Base-by-base conservation (phyloP, 352 stramenopile genomes). In the Thraustotheca clavata region DNA sequence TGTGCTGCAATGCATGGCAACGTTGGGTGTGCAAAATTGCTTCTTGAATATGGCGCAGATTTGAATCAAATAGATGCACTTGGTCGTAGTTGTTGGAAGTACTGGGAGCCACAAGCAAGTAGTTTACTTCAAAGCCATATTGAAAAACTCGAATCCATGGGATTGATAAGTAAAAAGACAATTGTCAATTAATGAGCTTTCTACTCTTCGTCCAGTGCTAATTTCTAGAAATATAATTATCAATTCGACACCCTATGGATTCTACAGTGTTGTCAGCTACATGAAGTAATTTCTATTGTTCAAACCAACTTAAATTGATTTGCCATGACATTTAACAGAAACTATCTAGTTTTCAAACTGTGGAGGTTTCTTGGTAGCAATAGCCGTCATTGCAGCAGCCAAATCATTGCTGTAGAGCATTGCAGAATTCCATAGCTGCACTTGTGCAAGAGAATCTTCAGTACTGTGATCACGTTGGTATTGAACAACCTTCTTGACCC, bases 401-500 rank as follows among this genome's bases (percentile, higher is more conserved):
- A 96, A 70, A 67, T 96, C 88, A 36, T 92, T 81, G 36, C 84
- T 95, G 71, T 92, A 83, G 16, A 96, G 73, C 47, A 91, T 73
- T 0, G 87, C 80, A 3, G 84, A 80, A 57, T 96, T 95, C 71
- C 90, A 87, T 67, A 90, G 87, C 32, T 81, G 77, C 27, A 96
- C 67, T 68, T 96, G 86, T 62, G 80, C 38, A 16, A 96, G 74
- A 33, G 83, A 71, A 52, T 96, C 83, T 24, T 60, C 38, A 3
- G 85, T 94, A 66, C 80, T 81, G 75, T 95, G 87, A 62, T 96
- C 86, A 16, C 87, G 79, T 68, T 86, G 79, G 73, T 91, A 94
- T 49, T 94, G 74, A 39, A 95, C 89, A 26, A 82, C 89, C 67
- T 93, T 71, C 68, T 96, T 96, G 50, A 96, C 88, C 35, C 87